Evolutionary conservation across 768 basidiomycete species (phyloP).

Genomic region (Termitomyces titanicus): DNA sequence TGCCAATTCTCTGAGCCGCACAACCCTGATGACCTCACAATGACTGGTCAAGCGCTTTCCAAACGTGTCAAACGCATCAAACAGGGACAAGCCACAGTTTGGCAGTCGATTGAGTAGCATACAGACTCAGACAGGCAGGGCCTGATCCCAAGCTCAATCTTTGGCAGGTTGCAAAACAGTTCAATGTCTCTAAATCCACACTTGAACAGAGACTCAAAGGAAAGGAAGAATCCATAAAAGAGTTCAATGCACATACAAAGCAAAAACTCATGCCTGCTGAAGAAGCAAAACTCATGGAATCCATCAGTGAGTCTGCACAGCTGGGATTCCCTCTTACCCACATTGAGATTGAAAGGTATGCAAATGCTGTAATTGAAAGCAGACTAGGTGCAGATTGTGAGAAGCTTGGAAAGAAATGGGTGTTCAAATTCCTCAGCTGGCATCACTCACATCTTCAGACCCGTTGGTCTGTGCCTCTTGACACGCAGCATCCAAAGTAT

Average conservation of each 20-base stretch:
- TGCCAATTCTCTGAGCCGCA: neutral
- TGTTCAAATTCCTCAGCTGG: slow-evolving; percentile 21
- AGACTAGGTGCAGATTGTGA: slow-evolving; percentile 10
- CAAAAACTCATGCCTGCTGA: slow-evolving; percentile 23
- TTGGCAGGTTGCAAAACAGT: slow-evolving; percentile 12
- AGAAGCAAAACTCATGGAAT: slow-evolving; percentile 27
- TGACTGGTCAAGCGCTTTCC: neutral
- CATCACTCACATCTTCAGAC: slow-evolving; percentile 26
- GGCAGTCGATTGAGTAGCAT: neutral
- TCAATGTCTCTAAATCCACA: slow-evolving; percentile 5
- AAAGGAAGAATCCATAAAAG: neutral
- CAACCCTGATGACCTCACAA: neutral
- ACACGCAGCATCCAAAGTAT: slow-evolving; percentile 22
- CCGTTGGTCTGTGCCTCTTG: slow-evolving; percentile 29
- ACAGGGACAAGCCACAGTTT: neutral
- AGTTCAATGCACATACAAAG: slow-evolving; percentile 18
- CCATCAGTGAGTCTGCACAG: slow-evolving; percentile 23
- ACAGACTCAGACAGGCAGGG: too few species aligned
- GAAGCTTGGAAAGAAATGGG: slow-evolving; percentile 25
- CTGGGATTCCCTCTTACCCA: slow-evolving; percentile 21
- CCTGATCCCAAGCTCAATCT: too few species aligned
- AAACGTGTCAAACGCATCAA: neutral
- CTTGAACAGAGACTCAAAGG: slow-evolving; percentile 6
- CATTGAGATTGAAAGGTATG: slow-evolving; percentile 16
- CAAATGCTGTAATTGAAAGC: slow-evolving; percentile 23